Evolutionary conservation across 192 early-diverging fungal genomes (phyloP), one percentile per base, ranked within the genome.

Genomic region (Phycomyces blakesleeanus): DNA sequence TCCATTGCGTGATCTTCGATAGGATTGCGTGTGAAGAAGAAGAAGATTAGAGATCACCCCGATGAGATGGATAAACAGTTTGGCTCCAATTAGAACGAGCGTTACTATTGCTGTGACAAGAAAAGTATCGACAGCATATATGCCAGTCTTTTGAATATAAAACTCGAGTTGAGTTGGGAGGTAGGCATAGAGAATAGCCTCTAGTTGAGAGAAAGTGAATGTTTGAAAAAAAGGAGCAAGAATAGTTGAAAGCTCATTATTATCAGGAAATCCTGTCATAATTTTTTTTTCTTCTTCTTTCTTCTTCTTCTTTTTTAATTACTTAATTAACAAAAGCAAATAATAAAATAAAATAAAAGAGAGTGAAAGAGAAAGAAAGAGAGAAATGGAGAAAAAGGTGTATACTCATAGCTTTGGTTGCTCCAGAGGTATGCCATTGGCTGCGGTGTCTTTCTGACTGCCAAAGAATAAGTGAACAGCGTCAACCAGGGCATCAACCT

Each of bases 401-500:
- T 34, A 34, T 34, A 34, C 29, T 34, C 29, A 34, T 34, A 34
- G 3, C 20, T 26, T 59, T 59, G 57, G 51, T 22, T 34, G 29
- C 29, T 34, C 29, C 29, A 34, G 7, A 34, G 29, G 7, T 34
- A 34, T 34, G 29, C 7, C 29, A 34, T 34, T 34, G 29, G 29
- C 29, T 34, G 29, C 29, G 29, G 29, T 34, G 29, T 34, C 29
- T 34, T 34, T 2, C 2, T 34, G 29, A 34, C 29, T 34, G 29
- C 29, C 24, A 49, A 76, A 76, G 40, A 63, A 76, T 3, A 24
- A 3, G 56, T 76, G 63, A 15, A 67, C 63, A 12, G 64, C 50
- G 5, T 63, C 15, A 2, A 67, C 65, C 4, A 76, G 51, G 1
- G 27, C n/a, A 54, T 75, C 57, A 6, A 93, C 78, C 59, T 93